These are phyloP conservation scores for Bruguiera hainesii DNA, from an alignment of 441 rosid species.

Conservation along the genomic window DNA sequence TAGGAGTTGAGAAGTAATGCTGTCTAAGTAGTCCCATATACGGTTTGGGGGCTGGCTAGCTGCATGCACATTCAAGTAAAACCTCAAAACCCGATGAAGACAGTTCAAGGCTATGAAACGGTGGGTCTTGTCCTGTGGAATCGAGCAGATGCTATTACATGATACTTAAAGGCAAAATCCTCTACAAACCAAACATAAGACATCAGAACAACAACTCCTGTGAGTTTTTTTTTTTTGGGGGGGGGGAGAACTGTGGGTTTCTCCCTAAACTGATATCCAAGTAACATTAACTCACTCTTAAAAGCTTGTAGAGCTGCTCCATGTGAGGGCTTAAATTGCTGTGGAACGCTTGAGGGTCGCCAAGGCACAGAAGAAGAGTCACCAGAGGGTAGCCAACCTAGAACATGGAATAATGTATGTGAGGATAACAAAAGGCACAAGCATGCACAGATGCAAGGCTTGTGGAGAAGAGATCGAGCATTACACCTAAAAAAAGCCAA, in stretches of 20 bases:
- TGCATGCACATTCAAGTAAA: constrained; percentile 94
- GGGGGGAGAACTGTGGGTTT: not conserved
- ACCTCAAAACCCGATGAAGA: constrained; percentile 96
- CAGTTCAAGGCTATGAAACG: constrained; percentile 98
- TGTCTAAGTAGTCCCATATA: constrained; percentile 97
- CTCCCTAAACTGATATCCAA: constrained; percentile 12
- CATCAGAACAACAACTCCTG: constrained; percentile 6
- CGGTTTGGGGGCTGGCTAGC: constrained; percentile 91
- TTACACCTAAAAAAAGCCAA: not conserved
- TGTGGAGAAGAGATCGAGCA: not conserved
- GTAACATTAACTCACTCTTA: constrained; percentile 62
- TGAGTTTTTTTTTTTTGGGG: not conserved
- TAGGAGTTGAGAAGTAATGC: constrained; percentile 96
- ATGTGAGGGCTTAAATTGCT: constrained; percentile 80
- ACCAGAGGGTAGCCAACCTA: constrained; percentile 99
- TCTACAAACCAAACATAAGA: constrained; percentile 11
- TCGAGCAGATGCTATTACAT: constrained; percentile 8
- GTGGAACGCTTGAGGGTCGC: constrained; percentile 96
- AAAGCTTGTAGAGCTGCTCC: constrained; percentile 98
- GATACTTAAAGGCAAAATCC: constrained; percentile 6
- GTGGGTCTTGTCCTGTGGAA: constrained; percentile 91
- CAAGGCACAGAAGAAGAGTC: constrained; percentile 98
- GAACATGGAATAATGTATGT: constrained; percentile 24
- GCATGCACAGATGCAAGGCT: not conserved
- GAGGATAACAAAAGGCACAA: constrained; percentile 19